Conservation (phyloP, 2,329 filamentous ascomycete species). For the Hymenoscyphus fraxineus region DNA sequence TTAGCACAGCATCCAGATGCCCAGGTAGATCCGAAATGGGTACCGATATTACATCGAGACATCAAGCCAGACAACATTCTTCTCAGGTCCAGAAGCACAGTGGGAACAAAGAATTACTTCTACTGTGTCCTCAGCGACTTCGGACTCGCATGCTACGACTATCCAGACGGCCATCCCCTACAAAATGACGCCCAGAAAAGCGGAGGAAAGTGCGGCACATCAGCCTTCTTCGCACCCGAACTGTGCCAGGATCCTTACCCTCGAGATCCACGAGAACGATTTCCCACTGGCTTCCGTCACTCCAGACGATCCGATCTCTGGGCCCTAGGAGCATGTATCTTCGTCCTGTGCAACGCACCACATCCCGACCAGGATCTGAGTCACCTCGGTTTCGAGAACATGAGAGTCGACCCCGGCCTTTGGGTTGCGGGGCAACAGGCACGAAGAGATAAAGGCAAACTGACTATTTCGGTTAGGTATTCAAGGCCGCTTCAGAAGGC, state of each 20-base stretch:
- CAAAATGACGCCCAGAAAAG: slow-evolving; percentile 10
- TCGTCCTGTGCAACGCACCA: slow-evolving; percentile 16
- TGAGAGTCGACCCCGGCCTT: neutral
- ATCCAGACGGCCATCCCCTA: slow-evolving; percentile 6
- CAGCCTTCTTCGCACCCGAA: slow-evolving; percentile 25
- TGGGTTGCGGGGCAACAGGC: neutral
- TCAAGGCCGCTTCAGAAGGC: slow-evolving; percentile 11
- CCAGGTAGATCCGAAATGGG: slow-evolving; percentile 17
- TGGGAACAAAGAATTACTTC: slow-evolving; percentile 23
- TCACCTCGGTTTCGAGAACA: neutral
- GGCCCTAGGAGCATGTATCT: slow-evolving; percentile 25
- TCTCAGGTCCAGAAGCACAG: slow-evolving; percentile 25
- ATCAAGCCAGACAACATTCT: slow-evolving; percentile 34
- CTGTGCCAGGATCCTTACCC: slow-evolving; percentile 23
- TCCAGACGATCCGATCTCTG: slow-evolving; percentile 26
- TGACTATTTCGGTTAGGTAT: slow-evolving; percentile 13
- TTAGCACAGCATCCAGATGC: slow-evolving; percentile 12
- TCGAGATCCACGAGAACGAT: slow-evolving; percentile 9
- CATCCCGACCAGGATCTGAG: neutral
- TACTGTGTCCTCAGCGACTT: slow-evolving; percentile 32
- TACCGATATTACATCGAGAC: slow-evolving; percentile 30
- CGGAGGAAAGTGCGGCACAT: slow-evolving; percentile 15
- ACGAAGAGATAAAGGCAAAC: neutral
- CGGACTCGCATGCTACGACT: slow-evolving; percentile 26
- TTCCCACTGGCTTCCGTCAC: slow-evolving; percentile 17